Percentiles rank a stretch among this genome's conserved stretches.
Conservation (phyloP, 208 protist genomes). For the Crithidia acanthocephali region DNA sequence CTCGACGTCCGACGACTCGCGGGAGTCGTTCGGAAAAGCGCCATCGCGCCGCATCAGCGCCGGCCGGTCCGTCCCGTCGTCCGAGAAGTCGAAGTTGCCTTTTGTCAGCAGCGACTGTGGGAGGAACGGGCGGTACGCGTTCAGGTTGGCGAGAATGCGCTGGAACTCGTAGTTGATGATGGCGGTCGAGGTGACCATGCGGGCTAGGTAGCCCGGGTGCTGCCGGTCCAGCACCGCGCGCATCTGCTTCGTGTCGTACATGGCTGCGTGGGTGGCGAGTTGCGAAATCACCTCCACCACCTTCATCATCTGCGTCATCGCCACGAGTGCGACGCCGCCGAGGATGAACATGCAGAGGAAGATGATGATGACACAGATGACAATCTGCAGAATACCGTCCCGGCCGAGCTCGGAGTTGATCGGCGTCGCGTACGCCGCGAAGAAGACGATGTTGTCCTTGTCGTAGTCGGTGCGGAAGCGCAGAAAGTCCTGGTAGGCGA, state of each 20-base stretch:
- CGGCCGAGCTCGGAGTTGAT: conserved; percentile 34
- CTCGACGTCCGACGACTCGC: background rate
- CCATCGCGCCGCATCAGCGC: background rate
- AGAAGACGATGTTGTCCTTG: conserved; percentile 36
- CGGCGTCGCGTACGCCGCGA: conserved; percentile 58
- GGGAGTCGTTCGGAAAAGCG: background rate
- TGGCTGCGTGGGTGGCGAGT: conserved; percentile 54
- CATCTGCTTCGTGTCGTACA: conserved; percentile 65
- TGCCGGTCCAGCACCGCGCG: conserved; percentile 39
- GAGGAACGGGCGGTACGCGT: conserved; percentile 59
- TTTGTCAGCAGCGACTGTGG: conserved; percentile 56
- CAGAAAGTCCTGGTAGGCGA: conserved; percentile 54
- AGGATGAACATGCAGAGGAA: conserved; percentile 53
- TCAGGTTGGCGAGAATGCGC: conserved; percentile 56
- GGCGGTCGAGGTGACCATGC: conserved; percentile 24
- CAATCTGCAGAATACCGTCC: conserved; percentile 46
- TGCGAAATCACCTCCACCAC: conserved; percentile 56
- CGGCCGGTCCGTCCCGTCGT: conserved; percentile 5
- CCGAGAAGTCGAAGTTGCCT: conserved; percentile 25
- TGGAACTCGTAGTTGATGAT: conserved; percentile 57
- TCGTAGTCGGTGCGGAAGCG: conserved; percentile 26
- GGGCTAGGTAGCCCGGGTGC: conserved; percentile 11
- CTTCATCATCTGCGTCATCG: conserved; percentile 49
- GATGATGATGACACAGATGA: conserved; percentile 61
- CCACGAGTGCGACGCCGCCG: conserved; percentile 41